phyloP scores from a whole-genome alignment of 768 basidiomycete species.

The Lactarius sp. region DNA sequence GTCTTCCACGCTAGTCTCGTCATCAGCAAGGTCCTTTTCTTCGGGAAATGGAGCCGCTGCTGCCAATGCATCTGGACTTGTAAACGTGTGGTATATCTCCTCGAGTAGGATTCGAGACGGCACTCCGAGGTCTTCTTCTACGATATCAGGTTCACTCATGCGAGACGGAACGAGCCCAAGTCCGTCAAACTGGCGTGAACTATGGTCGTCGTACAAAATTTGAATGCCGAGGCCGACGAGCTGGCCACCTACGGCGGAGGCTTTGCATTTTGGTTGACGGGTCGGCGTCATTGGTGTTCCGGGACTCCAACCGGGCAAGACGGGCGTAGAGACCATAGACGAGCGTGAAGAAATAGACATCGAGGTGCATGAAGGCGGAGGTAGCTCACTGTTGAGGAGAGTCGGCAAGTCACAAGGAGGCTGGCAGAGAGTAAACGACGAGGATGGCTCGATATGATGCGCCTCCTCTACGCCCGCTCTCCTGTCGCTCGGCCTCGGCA shows the following conservation, averaged over 20 bases:
- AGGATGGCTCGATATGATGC: constrained; percentile 13
- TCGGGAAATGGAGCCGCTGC: constrained; percentile 15
- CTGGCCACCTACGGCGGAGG: constrained; percentile 1
- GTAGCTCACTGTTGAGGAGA: constrained; percentile 17
- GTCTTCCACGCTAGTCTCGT: constrained; percentile 9
- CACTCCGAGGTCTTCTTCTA: constrained; percentile 17
- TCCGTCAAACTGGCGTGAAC: constrained; percentile 22
- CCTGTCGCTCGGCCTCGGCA: not conserved
- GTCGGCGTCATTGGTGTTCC: constrained; percentile 19
- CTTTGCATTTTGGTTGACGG: constrained; percentile 16
- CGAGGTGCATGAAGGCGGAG: constrained; percentile 18
- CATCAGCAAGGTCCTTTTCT: constrained; percentile 4
- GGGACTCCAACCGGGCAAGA: constrained; percentile 14
- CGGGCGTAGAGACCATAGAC: constrained; percentile 21
- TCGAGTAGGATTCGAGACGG: constrained; percentile 26
- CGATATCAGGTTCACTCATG: constrained; percentile 15
- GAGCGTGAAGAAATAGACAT: constrained; percentile 21
- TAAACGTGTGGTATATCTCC: constrained; percentile 25
- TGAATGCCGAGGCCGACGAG: constrained; percentile 24
- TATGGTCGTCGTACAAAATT: constrained; percentile 13
- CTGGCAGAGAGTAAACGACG: constrained; percentile 14
- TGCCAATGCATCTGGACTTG: constrained; percentile 12
- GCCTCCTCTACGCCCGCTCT: not conserved
- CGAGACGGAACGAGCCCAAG: constrained; percentile 20
- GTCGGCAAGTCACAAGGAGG: constrained; percentile 17